Conservation (phyloP, 2,329 filamentous ascomycete species). For the Pyrenophora graminea region DNA sequence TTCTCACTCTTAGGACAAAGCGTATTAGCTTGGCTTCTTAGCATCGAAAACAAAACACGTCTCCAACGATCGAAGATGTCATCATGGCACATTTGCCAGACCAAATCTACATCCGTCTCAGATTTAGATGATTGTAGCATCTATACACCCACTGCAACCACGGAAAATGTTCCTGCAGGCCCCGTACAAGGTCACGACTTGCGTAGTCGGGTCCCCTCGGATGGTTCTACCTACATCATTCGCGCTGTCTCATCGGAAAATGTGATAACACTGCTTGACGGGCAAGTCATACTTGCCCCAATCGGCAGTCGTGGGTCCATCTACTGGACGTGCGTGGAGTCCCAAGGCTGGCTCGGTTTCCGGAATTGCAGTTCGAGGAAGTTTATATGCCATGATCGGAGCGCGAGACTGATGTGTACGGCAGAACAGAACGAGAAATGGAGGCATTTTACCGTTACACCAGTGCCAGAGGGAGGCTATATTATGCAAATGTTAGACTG, state of each 20-base stretch:
- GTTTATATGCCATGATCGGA: slow-evolving; percentile 9
- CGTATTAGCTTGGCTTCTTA: neutral
- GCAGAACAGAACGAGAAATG: slow-evolving; percentile 1
- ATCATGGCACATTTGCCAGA: neutral
- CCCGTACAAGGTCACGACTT: neutral
- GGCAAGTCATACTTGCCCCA: slow-evolving; percentile 9
- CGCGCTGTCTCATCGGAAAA: slow-evolving; percentile 9
- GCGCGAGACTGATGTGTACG: slow-evolving; percentile 10
- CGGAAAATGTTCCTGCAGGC: neutral
- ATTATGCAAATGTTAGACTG: slow-evolving; percentile 21
- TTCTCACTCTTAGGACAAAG: neutral
- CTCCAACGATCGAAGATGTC: neutral
- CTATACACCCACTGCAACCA: slow-evolving; percentile 1
- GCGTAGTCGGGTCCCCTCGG: slow-evolving; percentile 2
- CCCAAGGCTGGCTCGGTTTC: slow-evolving; percentile 15
- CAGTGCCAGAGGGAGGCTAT: slow-evolving; percentile 12
- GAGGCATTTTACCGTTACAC: slow-evolving; percentile 13
- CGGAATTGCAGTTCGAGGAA: slow-evolving; percentile 2
- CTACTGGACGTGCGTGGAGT: slow-evolving; percentile 12
- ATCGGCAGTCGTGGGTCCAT: slow-evolving; percentile 8
- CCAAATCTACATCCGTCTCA: slow-evolving; percentile 1
- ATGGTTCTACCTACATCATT: slow-evolving; percentile 12
- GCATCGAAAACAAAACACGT: neutral
- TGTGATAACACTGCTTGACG: slow-evolving; percentile 14
- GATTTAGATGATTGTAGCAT: slow-evolving; percentile 5